Evolutionary conservation across 805 yeast genomes (phyloP), one percentile per base, ranked within the genome.

Genomic region (Saccharomycopsis fibuligera): DNA sequence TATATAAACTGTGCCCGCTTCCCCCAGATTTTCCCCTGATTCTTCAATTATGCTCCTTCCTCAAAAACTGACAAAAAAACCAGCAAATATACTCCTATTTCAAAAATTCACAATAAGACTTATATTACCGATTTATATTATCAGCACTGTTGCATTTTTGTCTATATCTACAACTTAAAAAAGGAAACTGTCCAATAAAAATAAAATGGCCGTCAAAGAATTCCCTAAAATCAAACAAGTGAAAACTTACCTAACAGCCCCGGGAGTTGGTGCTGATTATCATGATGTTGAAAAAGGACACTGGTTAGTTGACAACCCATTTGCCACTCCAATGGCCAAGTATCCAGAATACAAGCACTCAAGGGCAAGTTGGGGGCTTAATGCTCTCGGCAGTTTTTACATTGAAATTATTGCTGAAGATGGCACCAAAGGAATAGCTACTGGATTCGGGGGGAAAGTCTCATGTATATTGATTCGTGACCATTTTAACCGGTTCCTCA

Each of bases 361-460:
- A 14, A 63, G 78, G 57, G 68, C 71, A 14, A 63, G 70, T 41
- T 73, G 76, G 75, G 78, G 78, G 49, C 69, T 73, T 61, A 73
- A 73, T 56, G 78, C 73, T 14, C 58, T 73, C 42, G 77, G 76
- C 14, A 72, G 76, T 9, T 72, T 73, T 62, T 70, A 72, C 60
- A 70, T 73, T 45, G 76, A 73, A 57, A 61, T 73, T 45, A 73
- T 68, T 56, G 73, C 78, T 31, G 60, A 68, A 16, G 75, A 72
- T 56, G 78, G 78, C 46, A 67, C 75, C 14, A 70, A 61, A 44
- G 77, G 78, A 35, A 71, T 72, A 49, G 76, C 76, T 16, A 73
- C 76, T 36, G 78, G 77, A 17, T 72, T 73, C 56, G 78, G 77
- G 40, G 78, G 78, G n/a, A 72, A 72, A 46, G 67, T 70, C 24